Percentiles rank a stretch among this genome's conserved stretches.
phyloP scores from a whole-genome alignment of 2,329 filamentous ascomycete genomes.

The Alternaria triticimaculans region DNA sequence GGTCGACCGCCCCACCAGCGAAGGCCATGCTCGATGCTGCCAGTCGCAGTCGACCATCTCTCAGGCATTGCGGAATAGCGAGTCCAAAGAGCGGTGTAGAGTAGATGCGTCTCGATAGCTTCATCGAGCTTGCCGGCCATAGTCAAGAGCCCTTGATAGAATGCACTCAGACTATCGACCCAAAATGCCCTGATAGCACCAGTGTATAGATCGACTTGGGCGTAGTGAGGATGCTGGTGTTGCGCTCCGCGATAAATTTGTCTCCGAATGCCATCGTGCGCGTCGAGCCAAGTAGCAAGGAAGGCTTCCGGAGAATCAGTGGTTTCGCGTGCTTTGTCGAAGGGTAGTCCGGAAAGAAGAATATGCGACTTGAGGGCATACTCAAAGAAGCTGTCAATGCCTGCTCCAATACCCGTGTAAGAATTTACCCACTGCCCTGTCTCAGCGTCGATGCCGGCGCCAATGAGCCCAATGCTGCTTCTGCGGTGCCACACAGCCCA shows the following conservation, averaged over 20 bases:
- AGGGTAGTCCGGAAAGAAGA: conserved; percentile 74
- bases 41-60: conserved; percentile 86
- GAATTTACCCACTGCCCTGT: conserved; percentile 86
- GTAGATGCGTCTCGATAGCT: conserved; percentile 85
- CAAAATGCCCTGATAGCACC: conserved; percentile 89
- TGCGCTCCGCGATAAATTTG: conserved; percentile 82
- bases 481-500: conserved; percentile 95
- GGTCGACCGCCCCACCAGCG: conserved; percentile 95
- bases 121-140: conserved; percentile 90
- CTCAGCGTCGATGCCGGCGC: conserved; percentile 90
- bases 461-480: conserved; percentile 85
- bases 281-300: conserved; percentile 80
- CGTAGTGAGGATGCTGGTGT: conserved; percentile 88
- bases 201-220: conserved; percentile 86
- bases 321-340: conserved; percentile 58
- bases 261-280: conserved; percentile 84
- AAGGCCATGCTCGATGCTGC: conserved; percentile 82
- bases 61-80: conserved; percentile 93
- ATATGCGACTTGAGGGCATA: conserved; percentile 96
- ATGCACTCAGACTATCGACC: conserved; percentile 95
- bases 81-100: conserved; percentile 94
- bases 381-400: conserved; percentile 98
- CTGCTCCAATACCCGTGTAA: conserved; percentile 93
- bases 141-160: conserved; percentile 87
- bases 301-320: conserved; percentile 78